phyloP scores from a whole-genome alignment of 305 asterid genomes.

The Ilex paraguariensis region DNA sequence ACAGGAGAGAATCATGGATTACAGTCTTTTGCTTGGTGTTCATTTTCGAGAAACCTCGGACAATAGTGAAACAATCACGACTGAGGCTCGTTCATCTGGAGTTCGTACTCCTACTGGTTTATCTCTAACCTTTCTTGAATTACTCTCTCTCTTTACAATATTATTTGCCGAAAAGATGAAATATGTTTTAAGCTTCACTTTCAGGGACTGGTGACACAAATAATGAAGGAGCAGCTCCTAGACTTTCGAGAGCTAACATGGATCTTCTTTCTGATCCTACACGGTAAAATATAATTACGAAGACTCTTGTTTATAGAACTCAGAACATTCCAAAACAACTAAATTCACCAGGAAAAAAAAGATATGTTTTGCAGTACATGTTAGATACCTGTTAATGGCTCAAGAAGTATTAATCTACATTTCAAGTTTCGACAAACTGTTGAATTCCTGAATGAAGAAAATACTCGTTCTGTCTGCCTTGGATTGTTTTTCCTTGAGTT shows the following conservation, averaged over 20 bases:
- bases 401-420: too few relatives aligned
- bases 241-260: slow-evolving; percentile 26
- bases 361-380: too few relatives aligned
- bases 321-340: too few relatives aligned
- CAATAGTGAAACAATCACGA: slow-evolving; percentile 50
- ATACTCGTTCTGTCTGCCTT: too few relatives aligned
- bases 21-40: slow-evolving; percentile 85
- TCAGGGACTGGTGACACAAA: slow-evolving; percentile 29
- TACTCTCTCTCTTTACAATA: not conserved
- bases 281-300: slow-evolving; percentile 26
- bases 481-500: too few relatives aligned
- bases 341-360: too few relatives aligned
- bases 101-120: slow-evolving; percentile 33
- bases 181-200: not conserved
- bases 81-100: slow-evolving; percentile 21
- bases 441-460: too few relatives aligned
- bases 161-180: not conserved
- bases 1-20: slow-evolving; percentile 94
- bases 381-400: too few relatives aligned
- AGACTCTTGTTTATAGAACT: not conserved
- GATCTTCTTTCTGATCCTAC: slow-evolving; percentile 27
- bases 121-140: not conserved
- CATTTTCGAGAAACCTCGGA: slow-evolving; percentile 65
- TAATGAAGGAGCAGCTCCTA: slow-evolving; percentile 31
- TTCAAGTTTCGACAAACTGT: too few relatives aligned